Evolutionary conservation across 2,329 filamentous ascomycete genomes (phyloP), one percentile per base, ranked within the genome.

Genomic region (Helotiales sp.): DNA sequence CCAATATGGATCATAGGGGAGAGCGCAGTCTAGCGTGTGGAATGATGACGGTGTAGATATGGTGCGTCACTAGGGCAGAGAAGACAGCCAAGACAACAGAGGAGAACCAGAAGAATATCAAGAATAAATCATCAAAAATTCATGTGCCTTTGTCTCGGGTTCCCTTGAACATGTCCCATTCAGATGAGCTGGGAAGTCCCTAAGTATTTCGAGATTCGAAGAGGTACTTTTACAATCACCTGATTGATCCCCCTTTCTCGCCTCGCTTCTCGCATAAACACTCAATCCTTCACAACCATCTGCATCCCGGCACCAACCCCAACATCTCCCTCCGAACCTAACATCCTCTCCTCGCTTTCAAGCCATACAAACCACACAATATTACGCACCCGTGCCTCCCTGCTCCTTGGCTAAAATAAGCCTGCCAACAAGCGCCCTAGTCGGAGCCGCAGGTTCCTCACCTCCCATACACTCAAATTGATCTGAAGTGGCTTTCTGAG

Each of bases 1-100:
- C 54, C 66, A 6, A 43, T 6, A 34, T 55, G 55, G 32, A 68
- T 69, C 50, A 32, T 65, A 63, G 70, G 74, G 74, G 74, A 76
- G 71, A 75, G 74, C 74, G 74, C 74, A 76, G 74, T 76, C 74
- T 75, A 70, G 66, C 20, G 54, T 40, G 24, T 37, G 32, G 15
- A 45, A 37, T 28, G 55, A 28, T 58, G 57, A 43, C 32, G 15
- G 20, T 37, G 54, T 57, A 57, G 32, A 37, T 57, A 24, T 57
- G 30, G 30, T 40, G 32, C 30, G 20, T 40, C 54, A 24, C 30
- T 34, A 11, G 32, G 20, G 20, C 17, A 20, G 54, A 57, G 54
- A 22, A 17, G 54, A 15, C 2, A 22, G 32, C 24, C 17, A 34
- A 45, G 40, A n/a, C n/a, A n/a, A n/a, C 2, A 24, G 32, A 57